Base-by-base conservation (phyloP, 352 stramenopile genomes). In the Halophytophthora polymorphica region DNA sequence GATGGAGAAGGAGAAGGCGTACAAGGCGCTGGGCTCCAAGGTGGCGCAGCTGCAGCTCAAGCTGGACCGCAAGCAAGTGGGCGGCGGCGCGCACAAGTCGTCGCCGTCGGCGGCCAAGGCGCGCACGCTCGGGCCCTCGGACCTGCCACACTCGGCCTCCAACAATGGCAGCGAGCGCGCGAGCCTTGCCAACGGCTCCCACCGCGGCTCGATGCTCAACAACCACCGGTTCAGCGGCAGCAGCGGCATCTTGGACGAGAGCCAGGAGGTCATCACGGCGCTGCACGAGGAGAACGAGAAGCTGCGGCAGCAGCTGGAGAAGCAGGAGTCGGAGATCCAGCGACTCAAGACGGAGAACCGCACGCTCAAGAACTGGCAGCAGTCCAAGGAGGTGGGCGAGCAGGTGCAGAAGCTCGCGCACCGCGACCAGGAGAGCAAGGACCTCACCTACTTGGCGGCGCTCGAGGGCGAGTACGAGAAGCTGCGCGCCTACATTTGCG, bases 331-430 rank as follows among this genome's bases (percentile, higher is more conserved):
- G 0, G 76, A 91, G 45, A 86, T 92, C 38, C 74, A 91, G 50
- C 67, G 66, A n/a, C 56, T 94, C 0, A 90, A 90, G 58, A 67
- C 64, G 2, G 82, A 94, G 38, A 90, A 90, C 23, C 76, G 84
- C 22, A 90, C 67, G 11, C 67, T 94, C 12, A 83, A 84, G 46
- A 85, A 93, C 42, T 89, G 81, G 80, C 83, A 93, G 49, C 80
- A 94, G 53, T 89, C 77, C 2, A 93, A 93, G 58, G 82, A 93
- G 55, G 79, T 95, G 28, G 82, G 88, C 19, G 84, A 95, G 36
- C 88, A 93, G 29, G 84, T 95, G 33, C 84, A 93, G 56, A 93
- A 95, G 60, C 69, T 95, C 35, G 82, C 79, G 1, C 72, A 91
- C 36, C 82, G 82, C 18, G 83, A 91, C 61, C 84, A 95, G 40